Evolutionary conservation across 768 basidiomycete genomes (phyloP).

Genomic region (Mycena albidolilacea): DNA sequence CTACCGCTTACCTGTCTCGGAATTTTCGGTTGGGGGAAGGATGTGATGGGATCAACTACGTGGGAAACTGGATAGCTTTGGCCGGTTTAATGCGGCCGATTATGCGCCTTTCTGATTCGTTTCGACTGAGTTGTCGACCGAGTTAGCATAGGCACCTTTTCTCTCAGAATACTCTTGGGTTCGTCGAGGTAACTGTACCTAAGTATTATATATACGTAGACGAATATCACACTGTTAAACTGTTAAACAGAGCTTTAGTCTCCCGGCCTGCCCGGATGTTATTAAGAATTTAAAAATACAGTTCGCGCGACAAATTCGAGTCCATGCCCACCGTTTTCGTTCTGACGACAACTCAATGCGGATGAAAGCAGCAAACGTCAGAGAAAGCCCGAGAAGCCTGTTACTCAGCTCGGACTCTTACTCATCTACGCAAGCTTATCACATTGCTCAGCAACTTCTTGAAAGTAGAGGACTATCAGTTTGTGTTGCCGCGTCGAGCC

Average conservation of each 20-base stretch:
- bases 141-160: not conserved
- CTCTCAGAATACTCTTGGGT: conserved; percentile 1
- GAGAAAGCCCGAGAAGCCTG: not conserved
- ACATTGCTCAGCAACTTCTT: conserved; percentile 1
- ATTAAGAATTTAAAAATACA: not conserved
- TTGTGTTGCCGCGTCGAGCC: not conserved
- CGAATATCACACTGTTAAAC: too few relatives aligned
- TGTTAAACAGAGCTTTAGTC: conserved; percentile 1
- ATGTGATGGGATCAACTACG: conserved; percentile 1
- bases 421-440: not conserved
- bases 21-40: conserved; percentile 1
- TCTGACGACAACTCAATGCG: not conserved
- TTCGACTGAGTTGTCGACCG: conserved; percentile 7
- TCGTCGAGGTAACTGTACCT: not conserved
- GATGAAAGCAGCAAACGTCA: not conserved
- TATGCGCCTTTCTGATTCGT: conserved; percentile 7
- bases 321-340: conserved; percentile 1
- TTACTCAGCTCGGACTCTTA: conserved; percentile 1
- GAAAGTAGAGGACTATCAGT: not conserved
- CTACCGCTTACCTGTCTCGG: too few relatives aligned
- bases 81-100: not conserved
- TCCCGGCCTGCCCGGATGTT: not conserved
- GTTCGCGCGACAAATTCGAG: not conserved
- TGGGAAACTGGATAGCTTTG: not conserved
- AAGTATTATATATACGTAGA: conserved; percentile 2